Base-by-base conservation (phyloP, 768 basidiomycete species). In the Psilocybe subaeruginosa region DNA sequence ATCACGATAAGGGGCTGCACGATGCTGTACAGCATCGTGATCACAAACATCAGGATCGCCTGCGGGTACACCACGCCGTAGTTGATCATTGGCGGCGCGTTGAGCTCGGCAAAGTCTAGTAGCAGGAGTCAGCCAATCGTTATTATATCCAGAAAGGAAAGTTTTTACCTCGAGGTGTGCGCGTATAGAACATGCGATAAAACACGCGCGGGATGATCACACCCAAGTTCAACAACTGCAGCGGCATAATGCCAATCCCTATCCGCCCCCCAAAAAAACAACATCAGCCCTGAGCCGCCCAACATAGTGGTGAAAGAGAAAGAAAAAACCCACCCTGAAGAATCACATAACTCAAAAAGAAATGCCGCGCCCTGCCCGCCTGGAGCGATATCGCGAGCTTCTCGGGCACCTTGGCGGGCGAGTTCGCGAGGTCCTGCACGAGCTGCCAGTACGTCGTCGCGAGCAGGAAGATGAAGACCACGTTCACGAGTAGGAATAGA, bases 51-150 rank as follows among this genome's bases (percentile, higher is more conserved):
- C 47, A 99, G 81, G 61, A 99, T 94, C 4, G 96, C 92, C 71
- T 98, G 97, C 0, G 97, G 97, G 72, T 98, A 99, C 9, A 99
- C 95, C 53, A 91, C 85, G 54, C 97, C 97, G 66, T 99, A 97
- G 74, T 98, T 99, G 76, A 99, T 91, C 91, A 96, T 93, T 0
- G 97, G 95, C 5, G 97, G 97, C 0, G 95, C 95, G 70, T 99
- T 97, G 14, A 99, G 82, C 72, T 97, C 97, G 16, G 95, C 97
- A 64, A 88, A 96, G 69, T 99, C 97, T 98, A 69, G 17, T 12
- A 7, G 14, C 3, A n/a, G n/a, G n/a, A n/a, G 16, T 41, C 37
- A 56, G 48, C 3, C 31, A 50, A 43, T 14, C 3, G 29, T 43
- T 33, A 11, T 4, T 33, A 6, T 23, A n/a, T 27, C 33, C 46